Base-by-base conservation (phyloP, 2,329 filamentous ascomycete species). In the Monosporascus sp. region DNA sequence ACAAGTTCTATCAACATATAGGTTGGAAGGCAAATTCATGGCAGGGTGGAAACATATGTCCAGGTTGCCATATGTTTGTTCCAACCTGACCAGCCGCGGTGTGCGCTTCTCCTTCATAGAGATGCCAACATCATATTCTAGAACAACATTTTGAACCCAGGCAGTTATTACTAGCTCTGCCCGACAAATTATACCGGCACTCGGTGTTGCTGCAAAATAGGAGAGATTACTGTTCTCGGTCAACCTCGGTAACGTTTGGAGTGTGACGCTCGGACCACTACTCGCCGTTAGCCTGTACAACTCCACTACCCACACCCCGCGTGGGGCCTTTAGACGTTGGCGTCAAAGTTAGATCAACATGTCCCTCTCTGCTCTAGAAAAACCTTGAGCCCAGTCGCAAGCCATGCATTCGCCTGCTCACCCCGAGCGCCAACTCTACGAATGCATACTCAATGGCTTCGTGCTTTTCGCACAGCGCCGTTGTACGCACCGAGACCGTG, bases 371-470 rank as follows among this genome's bases (percentile, higher is more conserved):
- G 11, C 17, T 6, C 3, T n/a, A 40, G 19, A 40, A 43, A 43
- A 14, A 43, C 40, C 40, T 43, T 24, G 19, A 43, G 40, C 40
- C 40, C 24, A 19, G 40, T 54, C 43, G 53, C 50, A 63, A 47
- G 62, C 53, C 48, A 67, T 67, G 65, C 62, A 58, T 65, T 59
- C 60, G 63, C 58, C 60, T 47, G 65, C 65, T 68, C 65, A 46
- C 50, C 40, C 53, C 55, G 66, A 66, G 66, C 66, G 60, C 59
- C 63, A 64, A 63, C 59, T 50, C 61, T 57, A 59, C 62, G 64
- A 60, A 69, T 69, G 67, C 65, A 63, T 67, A 64, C 56, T 52
- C 55, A 57, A 58, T 64, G 61, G 61, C 57, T 61, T 38, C 63
- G 66, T 62, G 66, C 64, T 60, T 59, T 64, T 58, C 65, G 64